Evolutionary conservation across 352 stramenopile genomes (phyloP).

Genomic region (Phytophthora tubulina): DNA sequence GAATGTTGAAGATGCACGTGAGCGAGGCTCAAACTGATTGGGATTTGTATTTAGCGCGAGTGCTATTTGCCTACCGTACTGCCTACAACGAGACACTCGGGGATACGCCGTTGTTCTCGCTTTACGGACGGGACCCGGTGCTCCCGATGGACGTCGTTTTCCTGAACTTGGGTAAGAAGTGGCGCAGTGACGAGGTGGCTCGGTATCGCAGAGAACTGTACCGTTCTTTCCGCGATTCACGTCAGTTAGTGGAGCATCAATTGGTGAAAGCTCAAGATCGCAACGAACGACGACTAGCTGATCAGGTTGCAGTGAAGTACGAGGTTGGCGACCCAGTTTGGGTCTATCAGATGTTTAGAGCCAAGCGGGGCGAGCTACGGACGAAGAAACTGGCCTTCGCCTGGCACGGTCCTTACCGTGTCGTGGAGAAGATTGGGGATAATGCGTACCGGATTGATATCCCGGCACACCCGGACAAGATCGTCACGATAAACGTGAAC

Average conservation of each 20-base stretch:
- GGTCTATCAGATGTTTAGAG: not conserved
- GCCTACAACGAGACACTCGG: not conserved
- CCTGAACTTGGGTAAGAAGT: not conserved
- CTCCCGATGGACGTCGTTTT: not conserved
- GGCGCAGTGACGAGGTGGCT: not conserved
- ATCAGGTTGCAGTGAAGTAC: not conserved
- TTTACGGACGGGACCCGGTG: not conserved
- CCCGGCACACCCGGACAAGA: too few species aligned
- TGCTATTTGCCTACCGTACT: not conserved
- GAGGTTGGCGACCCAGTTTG: not conserved
- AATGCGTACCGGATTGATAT: too few species aligned
- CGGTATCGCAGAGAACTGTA: not conserved
- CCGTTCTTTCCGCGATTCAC: not conserved
- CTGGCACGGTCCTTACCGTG: too few species aligned
- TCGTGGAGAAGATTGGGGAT: too few species aligned
- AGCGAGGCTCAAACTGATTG: too few species aligned
- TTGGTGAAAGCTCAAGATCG: not conserved
- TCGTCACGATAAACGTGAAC: not conserved
- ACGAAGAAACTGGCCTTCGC: too few species aligned
- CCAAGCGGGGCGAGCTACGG: too few species aligned
- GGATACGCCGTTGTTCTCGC: not conserved
- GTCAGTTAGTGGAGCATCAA: not conserved
- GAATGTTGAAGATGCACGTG: not conserved
- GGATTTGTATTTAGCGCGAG: not conserved
- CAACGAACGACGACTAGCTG: not conserved